Evolutionary conservation across 1,284 basidiomycete genomes (phyloP), one percentile per base, ranked within the genome.

Genomic region (Microbotryum intermedium): DNA sequence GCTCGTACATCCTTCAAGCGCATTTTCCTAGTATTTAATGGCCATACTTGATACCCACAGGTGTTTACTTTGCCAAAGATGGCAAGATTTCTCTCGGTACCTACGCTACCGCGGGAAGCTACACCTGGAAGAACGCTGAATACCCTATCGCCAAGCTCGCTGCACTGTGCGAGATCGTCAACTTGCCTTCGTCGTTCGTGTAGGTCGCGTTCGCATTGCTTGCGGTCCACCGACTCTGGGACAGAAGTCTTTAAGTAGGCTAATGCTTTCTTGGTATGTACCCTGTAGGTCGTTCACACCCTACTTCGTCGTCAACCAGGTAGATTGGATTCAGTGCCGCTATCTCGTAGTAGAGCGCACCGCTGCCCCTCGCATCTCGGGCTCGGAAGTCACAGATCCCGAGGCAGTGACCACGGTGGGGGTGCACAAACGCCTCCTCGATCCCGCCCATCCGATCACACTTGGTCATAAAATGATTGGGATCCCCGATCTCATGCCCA

Each of bases 121-220:
- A 42, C 6, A n/a, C 30, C 2, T 69, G 67, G 67, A 67, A 67
- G 64, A 61, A 64, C 42, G 48, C 59, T 39, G 67, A 68, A 11
- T 66, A 60, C 30, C 21, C 57, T 0, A 52, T 67, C 28, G 56
- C 46, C 16, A 61, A 62, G 53, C 28, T 69, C 8, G 65, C 65
- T 4, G 65, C 65, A 13, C n/a, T 69, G 20, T 61, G 59, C 55
- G 68, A 69, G 53, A 58, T 69, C 23, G 60, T 64, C 50, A 69
- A 69, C 50, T 26, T 51, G 26, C 68, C 68, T 13, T 9, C 34
- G 1, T 51, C 64, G 21, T 69, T 62, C 51, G 56, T 65, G 30
- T 64, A n/a, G 43, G 57, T 48, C 6, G 21, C 13, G 6, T 39
- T 23, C 26, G n/a, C n/a, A n/a, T n/a, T 16, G 18, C 16, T 30